Conservation (phyloP, 805 yeast species). For the Ogataea nonfermentans region DNA sequence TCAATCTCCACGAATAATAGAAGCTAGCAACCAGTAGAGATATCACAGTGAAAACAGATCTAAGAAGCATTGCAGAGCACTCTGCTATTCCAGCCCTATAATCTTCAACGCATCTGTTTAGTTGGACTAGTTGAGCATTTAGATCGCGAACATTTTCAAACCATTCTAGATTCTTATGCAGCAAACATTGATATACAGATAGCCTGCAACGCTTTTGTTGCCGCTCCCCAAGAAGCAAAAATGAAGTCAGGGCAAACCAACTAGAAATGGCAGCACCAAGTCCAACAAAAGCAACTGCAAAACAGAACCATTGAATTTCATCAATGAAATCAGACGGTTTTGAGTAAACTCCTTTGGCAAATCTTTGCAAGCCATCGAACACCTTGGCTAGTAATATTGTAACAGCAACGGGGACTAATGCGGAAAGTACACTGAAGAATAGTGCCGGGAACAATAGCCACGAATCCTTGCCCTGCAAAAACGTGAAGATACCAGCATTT, state of each 20-base stretch:
- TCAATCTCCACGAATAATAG: slow-evolving; percentile 79
- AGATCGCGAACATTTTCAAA: slow-evolving; percentile 55
- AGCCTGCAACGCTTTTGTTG: slow-evolving; percentile 60
- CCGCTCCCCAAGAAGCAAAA: slow-evolving; percentile 72
- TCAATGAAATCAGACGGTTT: slow-evolving; percentile 32
- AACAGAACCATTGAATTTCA: slow-evolving; percentile 35
- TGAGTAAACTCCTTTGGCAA: slow-evolving; percentile 33
- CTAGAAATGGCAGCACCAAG: slow-evolving; percentile 41
- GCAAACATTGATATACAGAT: slow-evolving; percentile 41
- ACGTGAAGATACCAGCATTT: slow-evolving; percentile 22
- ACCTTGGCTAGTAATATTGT: slow-evolving; percentile 67
- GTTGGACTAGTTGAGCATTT: slow-evolving; percentile 63
- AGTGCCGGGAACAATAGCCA: slow-evolving; percentile 21
- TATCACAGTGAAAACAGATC: slow-evolving; percentile 50
- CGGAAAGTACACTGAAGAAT: slow-evolving; percentile 42
- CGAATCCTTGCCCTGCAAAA: slow-evolving; percentile 27
- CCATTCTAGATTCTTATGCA: slow-evolving; percentile 55
- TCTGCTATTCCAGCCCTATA: slow-evolving; percentile 66
- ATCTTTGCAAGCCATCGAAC: slow-evolving; percentile 44
- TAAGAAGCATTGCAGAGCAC: slow-evolving; percentile 55
- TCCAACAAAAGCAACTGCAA: slow-evolving; percentile 45
- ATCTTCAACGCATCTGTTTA: slow-evolving; percentile 75
- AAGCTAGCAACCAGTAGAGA: slow-evolving; percentile 65
- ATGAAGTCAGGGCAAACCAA: slow-evolving; percentile 56
- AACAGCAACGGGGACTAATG: slow-evolving; percentile 57